These are phyloP conservation scores for Massarina eburnea DNA, from an alignment of 2,329 filamentous ascomycete species.

Conservation along the genomic window DNA sequence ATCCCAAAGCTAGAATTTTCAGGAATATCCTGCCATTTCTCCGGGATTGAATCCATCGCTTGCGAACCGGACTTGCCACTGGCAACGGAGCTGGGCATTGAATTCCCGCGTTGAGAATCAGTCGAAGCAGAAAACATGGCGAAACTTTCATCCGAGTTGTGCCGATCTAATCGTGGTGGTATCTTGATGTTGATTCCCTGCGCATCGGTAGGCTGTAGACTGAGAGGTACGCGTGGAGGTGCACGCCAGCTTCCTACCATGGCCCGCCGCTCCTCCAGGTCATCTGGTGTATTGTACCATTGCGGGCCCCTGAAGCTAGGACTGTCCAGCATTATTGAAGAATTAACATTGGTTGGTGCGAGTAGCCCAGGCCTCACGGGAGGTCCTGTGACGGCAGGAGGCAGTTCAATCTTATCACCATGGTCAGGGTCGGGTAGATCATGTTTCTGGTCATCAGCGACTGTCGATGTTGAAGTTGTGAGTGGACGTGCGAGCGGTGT, in stretches of 20 bases:
- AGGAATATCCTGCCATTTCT: constrained; percentile 27
- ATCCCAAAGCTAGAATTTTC: constrained; percentile 40
- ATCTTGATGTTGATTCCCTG: constrained; percentile 37
- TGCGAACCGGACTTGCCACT: constrained; percentile 34
- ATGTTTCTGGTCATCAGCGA: constrained; percentile 9
- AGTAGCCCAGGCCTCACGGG: constrained; percentile 9
- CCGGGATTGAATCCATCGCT: constrained; percentile 27
- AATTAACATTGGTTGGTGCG: constrained; percentile 8
- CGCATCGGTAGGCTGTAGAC: constrained; percentile 48
- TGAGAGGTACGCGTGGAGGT: constrained; percentile 53
- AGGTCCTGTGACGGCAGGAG: constrained; percentile 35
- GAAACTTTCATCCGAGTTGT: constrained; percentile 64
- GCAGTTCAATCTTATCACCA: constrained; percentile 39
- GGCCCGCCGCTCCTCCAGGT: constrained; percentile 42
- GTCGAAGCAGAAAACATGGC: constrained; percentile 65
- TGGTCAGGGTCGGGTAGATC: constrained; percentile 41
- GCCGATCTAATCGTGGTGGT: constrained; percentile 47
- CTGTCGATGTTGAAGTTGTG: constrained; percentile 7
- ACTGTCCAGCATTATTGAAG: constrained; percentile 13
- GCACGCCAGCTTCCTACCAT: constrained; percentile 50
- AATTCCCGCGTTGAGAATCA: constrained; percentile 57
- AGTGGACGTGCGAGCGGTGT: constrained; percentile 57
- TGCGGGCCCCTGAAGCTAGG: constrained; percentile 30
- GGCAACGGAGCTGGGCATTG: constrained; percentile 54
- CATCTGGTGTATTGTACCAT: constrained; percentile 38